These are phyloP conservation scores for Penicillium canescens DNA, from an alignment of 495 filamentous ascomycete species.

Conservation along the genomic window DNA sequence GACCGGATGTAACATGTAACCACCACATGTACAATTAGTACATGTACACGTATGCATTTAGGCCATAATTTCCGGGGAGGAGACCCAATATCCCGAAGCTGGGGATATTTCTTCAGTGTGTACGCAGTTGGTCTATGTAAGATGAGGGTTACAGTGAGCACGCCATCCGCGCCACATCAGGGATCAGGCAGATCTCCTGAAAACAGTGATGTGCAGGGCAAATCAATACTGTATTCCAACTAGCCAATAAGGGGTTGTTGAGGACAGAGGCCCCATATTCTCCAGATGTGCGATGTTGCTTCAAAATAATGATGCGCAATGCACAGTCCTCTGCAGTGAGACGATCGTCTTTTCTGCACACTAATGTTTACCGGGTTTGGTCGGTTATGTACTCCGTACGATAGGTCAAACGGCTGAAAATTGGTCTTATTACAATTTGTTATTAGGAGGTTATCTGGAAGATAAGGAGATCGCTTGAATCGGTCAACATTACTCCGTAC, in stretches of 20 bases:
- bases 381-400: slow-evolving; percentile 16
- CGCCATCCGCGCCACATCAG: slow-evolving; percentile 22
- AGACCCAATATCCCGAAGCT: neutral
- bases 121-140: neutral
- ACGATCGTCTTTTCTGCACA: slow-evolving; percentile 8
- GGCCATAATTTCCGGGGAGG: slow-evolving; percentile 3
- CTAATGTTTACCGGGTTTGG: slow-evolving; percentile 2
- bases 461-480: neutral
- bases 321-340: slow-evolving; percentile 14
- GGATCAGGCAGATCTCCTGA: slow-evolving; percentile 21
- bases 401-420: slow-evolving; percentile 1
- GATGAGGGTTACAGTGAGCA: slow-evolving; percentile 11
- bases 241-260: slow-evolving; percentile 6
- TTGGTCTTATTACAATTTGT: slow-evolving; percentile 6
- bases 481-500: neutral
- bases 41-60: too few species aligned
- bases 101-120: neutral
- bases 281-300: slow-evolving; percentile 1
- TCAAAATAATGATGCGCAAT: slow-evolving; percentile 23
- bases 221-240: neutral
- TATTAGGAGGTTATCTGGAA: neutral
- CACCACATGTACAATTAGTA: too few species aligned
- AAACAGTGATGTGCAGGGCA: slow-evolving; percentile 26
- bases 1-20: slow-evolving; percentile 6
- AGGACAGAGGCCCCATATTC: slow-evolving; percentile 2